Evolutionary conservation across 179 eudicot genomes (phyloP).

Genomic region (Amaranthus tricolor): DNA sequence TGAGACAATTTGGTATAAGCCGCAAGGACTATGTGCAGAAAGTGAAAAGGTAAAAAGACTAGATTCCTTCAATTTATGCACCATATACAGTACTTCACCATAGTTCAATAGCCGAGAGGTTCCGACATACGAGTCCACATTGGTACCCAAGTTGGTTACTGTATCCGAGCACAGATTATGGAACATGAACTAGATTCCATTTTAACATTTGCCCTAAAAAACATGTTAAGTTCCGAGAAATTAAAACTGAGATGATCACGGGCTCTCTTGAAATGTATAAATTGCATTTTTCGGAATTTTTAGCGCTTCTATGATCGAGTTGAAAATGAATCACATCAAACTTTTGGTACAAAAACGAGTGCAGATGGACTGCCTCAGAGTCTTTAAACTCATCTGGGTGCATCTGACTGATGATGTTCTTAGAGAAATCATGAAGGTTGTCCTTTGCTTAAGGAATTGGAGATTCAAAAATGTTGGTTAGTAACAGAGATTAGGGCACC

Average conservation of each 20-base stretch:
- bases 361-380: slow-evolving; percentile 6
- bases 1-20: not conserved
- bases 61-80: slow-evolving; percentile 10
- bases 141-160: not conserved
- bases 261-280: not conserved
- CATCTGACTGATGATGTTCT: slow-evolving; percentile 6
- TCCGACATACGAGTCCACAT: slow-evolving; percentile 16
- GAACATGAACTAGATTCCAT: not conserved
- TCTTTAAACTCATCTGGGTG: not conserved
- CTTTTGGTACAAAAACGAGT: slow-evolving; percentile 8
- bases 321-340: slow-evolving; percentile 4
- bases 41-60: not conserved
- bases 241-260: slow-evolving; percentile 10
- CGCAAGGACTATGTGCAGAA: slow-evolving; percentile 3
- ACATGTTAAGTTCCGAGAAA: slow-evolving; percentile 11
- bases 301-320: not conserved
- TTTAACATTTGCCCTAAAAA: slow-evolving; percentile 11
- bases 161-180: not conserved
- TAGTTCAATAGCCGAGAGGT: not conserved
- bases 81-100: slow-evolving; percentile 3
- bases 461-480: not conserved
- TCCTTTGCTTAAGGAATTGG: slow-evolving; percentile 8
- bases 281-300: slow-evolving; percentile 6
- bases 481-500: not conserved
- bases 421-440: slow-evolving; percentile 11